Evolutionary conservation across 768 basidiomycete species (phyloP), one percentile per base, ranked within the genome.

Genomic region (Antrodiella citrinella): DNA sequence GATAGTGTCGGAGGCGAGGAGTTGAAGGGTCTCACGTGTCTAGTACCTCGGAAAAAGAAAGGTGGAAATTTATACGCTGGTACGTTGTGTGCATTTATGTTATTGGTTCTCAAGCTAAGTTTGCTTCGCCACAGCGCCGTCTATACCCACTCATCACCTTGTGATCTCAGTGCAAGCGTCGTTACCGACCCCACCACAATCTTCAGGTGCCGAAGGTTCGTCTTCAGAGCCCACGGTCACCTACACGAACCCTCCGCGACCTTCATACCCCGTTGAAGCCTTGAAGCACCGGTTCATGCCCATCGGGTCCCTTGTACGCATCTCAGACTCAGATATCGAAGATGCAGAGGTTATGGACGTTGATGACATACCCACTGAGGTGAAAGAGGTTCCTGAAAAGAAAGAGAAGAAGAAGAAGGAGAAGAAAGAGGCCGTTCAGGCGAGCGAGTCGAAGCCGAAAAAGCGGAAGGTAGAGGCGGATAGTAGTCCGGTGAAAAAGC

Each of bases 281-380:
- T 69, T 88, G 25, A 86, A 72, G 51, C 84, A 86, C 56, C 61
- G 67, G 1, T 88, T 84, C 62, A 60, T 78, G 55, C 85, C 86
- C 0, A 77, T 74, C 23, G 84, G 84, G 1, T 77, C 82, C 12
- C 61, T 71, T 7, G 43, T 55, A n/a, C 48, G 57, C 7, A 59
- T 60, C 15, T 23, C 19, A 4, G 41, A 44, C 46, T 30, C 52
- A 24, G 48, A 21, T n/a, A 19, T 9, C 15, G 10, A 23, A 13
- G 50, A 48, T 20, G 57, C 50, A 3, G 61, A 56, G 12, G 44
- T 25, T n/a, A 57, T 62, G 57, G 61, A 65, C 12, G 53, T 57
- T 2, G 65, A 68, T 39, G 39, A 45, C 19, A 45, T 24, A 22
- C 23, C 26, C 11, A 22, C n/a, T 21, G 39, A 35, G 30, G 30